Evolutionary conservation across 768 basidiomycete genomes (phyloP).

Genomic region (Boletellus emodensis): DNA sequence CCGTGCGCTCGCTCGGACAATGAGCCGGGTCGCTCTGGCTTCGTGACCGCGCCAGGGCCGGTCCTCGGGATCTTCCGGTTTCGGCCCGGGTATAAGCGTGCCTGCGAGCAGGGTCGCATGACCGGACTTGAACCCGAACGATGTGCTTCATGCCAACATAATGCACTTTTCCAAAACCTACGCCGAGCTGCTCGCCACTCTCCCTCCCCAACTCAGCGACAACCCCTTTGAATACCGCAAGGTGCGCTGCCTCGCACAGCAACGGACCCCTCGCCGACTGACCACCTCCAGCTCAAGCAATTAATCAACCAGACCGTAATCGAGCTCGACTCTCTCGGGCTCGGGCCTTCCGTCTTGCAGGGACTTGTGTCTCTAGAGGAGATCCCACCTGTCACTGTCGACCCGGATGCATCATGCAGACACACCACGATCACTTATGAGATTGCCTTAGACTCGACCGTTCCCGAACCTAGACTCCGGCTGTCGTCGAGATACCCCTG

Average conservation of each 20-base stretch:
- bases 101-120: background rate
- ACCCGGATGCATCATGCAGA: background rate
- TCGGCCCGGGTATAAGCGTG: background rate
- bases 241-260: constrained; percentile 34
- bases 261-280: background rate
- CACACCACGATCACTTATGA: constrained; percentile 49
- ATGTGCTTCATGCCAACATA: background rate
- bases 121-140: background rate
- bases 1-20: too few relatives aligned
- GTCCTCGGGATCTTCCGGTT: background rate
- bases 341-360: constrained; percentile 47
- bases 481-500: constrained; percentile 38
- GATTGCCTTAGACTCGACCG: constrained; percentile 43
- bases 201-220: constrained; percentile 73
- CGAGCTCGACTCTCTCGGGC: constrained; percentile 72
- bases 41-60: too few relatives aligned
- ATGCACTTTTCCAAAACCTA: constrained; percentile 81
- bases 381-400: background rate
- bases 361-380: background rate
- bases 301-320: constrained; percentile 77
- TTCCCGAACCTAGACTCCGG: constrained; percentile 55
- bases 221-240: constrained; percentile 84
- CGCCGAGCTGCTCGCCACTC: constrained; percentile 52
- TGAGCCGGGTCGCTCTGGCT: too few relatives aligned
- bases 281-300: constrained; percentile 73